phyloP scores from a whole-genome alignment of 176 grass and related monocot genomes.

The Puya raimondii region DNA sequence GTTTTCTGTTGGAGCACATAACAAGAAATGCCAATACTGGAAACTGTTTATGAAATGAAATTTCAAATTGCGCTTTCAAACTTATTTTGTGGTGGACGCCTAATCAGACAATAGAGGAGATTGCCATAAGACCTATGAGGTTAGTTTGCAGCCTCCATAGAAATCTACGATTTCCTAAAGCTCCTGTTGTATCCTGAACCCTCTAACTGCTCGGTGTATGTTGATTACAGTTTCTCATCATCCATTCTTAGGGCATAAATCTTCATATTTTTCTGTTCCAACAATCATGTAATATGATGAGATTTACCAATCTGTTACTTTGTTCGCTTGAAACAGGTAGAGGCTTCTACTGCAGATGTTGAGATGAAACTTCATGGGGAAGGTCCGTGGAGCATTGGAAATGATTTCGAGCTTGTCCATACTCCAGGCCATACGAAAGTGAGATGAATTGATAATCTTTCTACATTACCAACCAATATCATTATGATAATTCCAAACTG shows the following conservation, averaged over 20 bases:
- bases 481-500: not conserved
- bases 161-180: no score
- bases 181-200: no score
- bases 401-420: slow-evolving; percentile 58
- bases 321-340: slow-evolving; percentile 35
- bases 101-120: no score
- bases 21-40: not conserved
- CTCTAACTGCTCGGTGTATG: no score
- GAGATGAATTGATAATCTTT: slow-evolving; percentile 23
- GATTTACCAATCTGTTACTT: not conserved
- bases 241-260: not conserved
- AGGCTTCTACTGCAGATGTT: slow-evolving; percentile 45
- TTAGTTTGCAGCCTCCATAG: no score
- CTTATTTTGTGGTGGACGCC: no score
- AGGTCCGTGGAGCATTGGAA: slow-evolving; percentile 72
- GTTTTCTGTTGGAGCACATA: not conserved
- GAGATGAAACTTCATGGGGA: slow-evolving; percentile 68
- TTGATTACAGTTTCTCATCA: not conserved
- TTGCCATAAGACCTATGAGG: no score
- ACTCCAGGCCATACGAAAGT: slow-evolving; percentile 85
- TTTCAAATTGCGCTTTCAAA: not conserved
- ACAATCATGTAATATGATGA: not conserved
- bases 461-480: not conserved
- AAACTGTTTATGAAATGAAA: not conserved
- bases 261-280: not conserved